Percentiles rank a stretch among this genome's conserved stretches.
phyloP scores from a whole-genome alignment of 2,329 filamentous ascomycete genomes.

The Juglanconis sp. region DNA sequence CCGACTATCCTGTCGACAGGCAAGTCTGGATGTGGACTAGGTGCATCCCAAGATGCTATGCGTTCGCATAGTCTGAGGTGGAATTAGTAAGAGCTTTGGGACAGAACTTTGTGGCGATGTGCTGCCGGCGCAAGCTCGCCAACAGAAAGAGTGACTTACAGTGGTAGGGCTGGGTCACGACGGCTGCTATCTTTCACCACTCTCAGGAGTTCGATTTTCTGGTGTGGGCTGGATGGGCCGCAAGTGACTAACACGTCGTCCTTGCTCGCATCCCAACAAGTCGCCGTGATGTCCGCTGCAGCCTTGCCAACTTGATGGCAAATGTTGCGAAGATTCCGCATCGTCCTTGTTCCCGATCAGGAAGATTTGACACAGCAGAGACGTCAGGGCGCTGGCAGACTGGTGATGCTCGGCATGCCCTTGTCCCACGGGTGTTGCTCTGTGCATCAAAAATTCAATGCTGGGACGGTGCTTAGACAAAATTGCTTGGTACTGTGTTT shows the following conservation, averaged over 20 bases:
- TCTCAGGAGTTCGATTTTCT: slow-evolving; percentile 69
- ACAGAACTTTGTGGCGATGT: neutral
- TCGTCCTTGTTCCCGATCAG: slow-evolving; percentile 33
- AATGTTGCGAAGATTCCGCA: slow-evolving; percentile 86
- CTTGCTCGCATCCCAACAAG: slow-evolving; percentile 79
- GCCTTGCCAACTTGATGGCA: slow-evolving; percentile 64
- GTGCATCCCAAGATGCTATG: slow-evolving; percentile 87
- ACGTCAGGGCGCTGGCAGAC: neutral
- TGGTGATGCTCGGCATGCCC: neutral
- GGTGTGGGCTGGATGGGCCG: slow-evolving; percentile 69
- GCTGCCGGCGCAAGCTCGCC: neutral
- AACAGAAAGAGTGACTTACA: slow-evolving; percentile 34
- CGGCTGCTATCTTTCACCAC: slow-evolving; percentile 39
- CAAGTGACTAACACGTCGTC: slow-evolving; percentile 80
- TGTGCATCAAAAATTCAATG: slow-evolving; percentile 2
- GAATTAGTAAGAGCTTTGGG: neutral
- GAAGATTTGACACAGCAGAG: neutral
- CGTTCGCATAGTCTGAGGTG: slow-evolving; percentile 27
- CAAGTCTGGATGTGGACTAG: slow-evolving; percentile 73
- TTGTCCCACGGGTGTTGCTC: neutral
- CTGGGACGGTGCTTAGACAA: neutral
- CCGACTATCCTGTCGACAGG: slow-evolving; percentile 71
- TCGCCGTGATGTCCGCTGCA: slow-evolving; percentile 64
- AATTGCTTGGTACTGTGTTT: neutral
- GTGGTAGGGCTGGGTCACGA: slow-evolving; percentile 16